Evolutionary conservation across 2,329 filamentous ascomycete genomes (phyloP), one percentile per base, ranked within the genome.

Genomic region (Alternaria burnsii): DNA sequence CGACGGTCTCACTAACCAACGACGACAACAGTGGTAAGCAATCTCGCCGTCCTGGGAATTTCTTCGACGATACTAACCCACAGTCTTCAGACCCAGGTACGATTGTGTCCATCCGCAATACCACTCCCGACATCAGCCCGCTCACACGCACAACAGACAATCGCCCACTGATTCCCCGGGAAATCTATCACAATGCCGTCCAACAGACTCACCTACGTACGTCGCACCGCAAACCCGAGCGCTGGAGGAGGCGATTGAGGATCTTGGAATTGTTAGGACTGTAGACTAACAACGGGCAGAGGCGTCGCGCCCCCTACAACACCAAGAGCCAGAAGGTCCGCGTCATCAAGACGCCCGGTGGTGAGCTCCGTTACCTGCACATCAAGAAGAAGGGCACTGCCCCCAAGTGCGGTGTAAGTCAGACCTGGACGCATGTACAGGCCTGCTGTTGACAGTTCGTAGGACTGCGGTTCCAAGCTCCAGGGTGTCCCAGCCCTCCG

Each of bases 371-470:
- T 83, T 90, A 97, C 82, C 91, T 98, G 78, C 94, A 99, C 91
- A 94, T 97, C 88, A 98, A 98, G 92, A 99, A 99, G 93, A 92
- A 90, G 83, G 95, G 94, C 77, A 97, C 93, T 82, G 91, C 94
- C 71, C 95, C 95, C 81, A 99, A 99, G 89, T 99, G 95, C 68
- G 77, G 77, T 78, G 77, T 77, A 77, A 74, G 76, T 76, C 56
- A 44, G 46, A 38, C 38, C 12, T 32, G 40, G 44, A 50, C 36
- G 30, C 8, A 36, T 43, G 44, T 30, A 20, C 34, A 28, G 41
- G 28, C n/a, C 12, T 50, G 48, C 24, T 70, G 52, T 68, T 69
- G 56, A 71, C 58, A 56, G 38, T 44, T 83, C 41, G 12, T 92
- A 96, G 88, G 95, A 99, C 88, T 99, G 96, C 82, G 95, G 95